These are phyloP conservation scores for Leptomonas pyrrhocoris DNA, from an alignment of 208 protist species.

Conservation along the genomic window DNA sequence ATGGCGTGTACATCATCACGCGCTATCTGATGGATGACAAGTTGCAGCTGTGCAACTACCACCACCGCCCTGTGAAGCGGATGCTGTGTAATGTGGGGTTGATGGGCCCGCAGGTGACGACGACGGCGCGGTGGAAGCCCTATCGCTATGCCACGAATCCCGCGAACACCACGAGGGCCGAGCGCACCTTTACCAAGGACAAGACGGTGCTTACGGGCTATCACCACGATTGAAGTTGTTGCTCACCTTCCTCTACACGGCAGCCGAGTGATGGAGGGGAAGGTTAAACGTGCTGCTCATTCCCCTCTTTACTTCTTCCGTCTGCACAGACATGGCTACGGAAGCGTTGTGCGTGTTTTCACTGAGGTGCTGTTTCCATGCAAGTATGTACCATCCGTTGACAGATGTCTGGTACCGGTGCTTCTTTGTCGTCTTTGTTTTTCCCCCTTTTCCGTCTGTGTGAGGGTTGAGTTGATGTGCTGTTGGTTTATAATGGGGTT, in stretches of 20 bases:
- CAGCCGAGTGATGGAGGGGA: too few species aligned
- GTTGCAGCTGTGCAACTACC: conserved; percentile 89
- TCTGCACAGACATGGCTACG: too few species aligned
- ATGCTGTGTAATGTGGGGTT: conserved; percentile 90
- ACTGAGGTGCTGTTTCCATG: too few species aligned
- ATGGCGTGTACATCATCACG: conserved; percentile 86
- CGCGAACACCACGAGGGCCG: conserved; percentile 70
- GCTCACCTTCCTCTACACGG: background rate
- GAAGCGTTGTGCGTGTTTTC: too few species aligned
- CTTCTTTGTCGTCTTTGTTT: too few species aligned
- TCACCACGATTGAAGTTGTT: conserved; percentile 65
- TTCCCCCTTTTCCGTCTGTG: too few species aligned
- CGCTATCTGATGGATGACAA: conserved; percentile 92
- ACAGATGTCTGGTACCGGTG: too few species aligned
- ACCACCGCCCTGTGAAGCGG: conserved; percentile 85
- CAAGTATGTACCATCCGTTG: too few species aligned
- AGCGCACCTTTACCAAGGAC: conserved; percentile 82
- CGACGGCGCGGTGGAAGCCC: conserved; percentile 88
- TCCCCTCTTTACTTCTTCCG: too few species aligned
- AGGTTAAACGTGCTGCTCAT: too few species aligned
- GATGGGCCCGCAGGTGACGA: conserved; percentile 83
- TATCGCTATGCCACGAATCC: conserved; percentile 81
- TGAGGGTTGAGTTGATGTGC: too few species aligned
- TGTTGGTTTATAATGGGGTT: too few species aligned
- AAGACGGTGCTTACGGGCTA: conserved; percentile 79